Conservation (phyloP, 2,329 filamentous ascomycete species). For the Neofusicoccum parvum region DNA sequence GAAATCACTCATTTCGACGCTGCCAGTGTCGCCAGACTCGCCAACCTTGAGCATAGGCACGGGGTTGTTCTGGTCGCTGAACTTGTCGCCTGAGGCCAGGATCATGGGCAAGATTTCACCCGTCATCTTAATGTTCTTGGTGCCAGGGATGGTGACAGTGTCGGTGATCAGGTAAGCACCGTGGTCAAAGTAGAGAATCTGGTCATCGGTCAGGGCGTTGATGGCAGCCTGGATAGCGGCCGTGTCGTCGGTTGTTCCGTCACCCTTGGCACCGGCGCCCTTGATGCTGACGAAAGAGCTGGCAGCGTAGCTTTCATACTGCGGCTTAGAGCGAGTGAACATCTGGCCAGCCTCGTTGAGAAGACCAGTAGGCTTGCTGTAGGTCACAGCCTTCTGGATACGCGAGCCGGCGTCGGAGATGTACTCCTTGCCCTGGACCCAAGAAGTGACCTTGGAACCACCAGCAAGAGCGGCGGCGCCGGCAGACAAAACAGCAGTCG, state of each 20-base stretch:
- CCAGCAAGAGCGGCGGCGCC: constrained; percentile 68
- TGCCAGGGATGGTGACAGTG: constrained; percentile 59
- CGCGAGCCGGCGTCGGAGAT: constrained; percentile 47
- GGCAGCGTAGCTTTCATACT: constrained; percentile 72
- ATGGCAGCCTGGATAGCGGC: constrained; percentile 78
- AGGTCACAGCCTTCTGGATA: constrained; percentile 59
- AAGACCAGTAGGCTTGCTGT: constrained; percentile 67
- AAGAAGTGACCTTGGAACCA: constrained; percentile 69
- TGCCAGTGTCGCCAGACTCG: constrained; percentile 71
- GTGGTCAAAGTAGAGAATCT: constrained; percentile 67
- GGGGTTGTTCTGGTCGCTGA: constrained; percentile 74
- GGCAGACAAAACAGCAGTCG: constrained; percentile 64
- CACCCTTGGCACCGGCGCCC: constrained; percentile 78
- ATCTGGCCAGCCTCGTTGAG: constrained; percentile 67
- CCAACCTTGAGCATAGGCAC: constrained; percentile 86
- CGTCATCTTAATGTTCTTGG: constrained; percentile 78
- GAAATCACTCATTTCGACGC: constrained; percentile 84
- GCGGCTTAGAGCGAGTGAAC: constrained; percentile 84
- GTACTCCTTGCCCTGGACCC: constrained; percentile 80
- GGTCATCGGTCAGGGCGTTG: constrained; percentile 63
- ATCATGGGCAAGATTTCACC: constrained; percentile 92
- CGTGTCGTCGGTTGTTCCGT: constrained; percentile 86
- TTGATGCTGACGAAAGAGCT: constrained; percentile 82
- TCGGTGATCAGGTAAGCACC: constrained; percentile 64
- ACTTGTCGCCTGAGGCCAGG: constrained; percentile 75